Conservation (phyloP, 176 grass and related monocot genomes). For the Triticum urartu region DNA sequence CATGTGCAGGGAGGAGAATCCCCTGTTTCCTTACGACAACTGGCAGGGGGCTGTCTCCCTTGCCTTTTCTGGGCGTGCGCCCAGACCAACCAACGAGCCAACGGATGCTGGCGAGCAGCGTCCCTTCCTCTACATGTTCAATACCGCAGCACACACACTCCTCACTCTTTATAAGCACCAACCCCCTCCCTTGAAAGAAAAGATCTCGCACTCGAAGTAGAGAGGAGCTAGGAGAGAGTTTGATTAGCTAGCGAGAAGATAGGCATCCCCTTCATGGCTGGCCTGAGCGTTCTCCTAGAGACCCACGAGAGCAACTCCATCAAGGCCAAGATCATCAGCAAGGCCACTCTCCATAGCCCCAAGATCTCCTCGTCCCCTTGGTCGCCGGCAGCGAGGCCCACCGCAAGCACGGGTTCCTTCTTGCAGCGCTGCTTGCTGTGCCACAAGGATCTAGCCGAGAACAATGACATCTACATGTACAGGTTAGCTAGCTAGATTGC, state of each 20-base stretch:
- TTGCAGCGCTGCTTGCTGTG: constrained; percentile 63
- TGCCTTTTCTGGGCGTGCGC: too few relatives aligned
- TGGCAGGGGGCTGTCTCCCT: too few relatives aligned
- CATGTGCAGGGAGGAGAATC: too few relatives aligned
- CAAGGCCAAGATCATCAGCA: constrained; percentile 42
- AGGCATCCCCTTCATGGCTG: constrained; percentile 38
- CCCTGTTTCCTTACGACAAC: too few relatives aligned
- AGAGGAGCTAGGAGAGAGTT: background rate
- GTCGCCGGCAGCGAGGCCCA: background rate
- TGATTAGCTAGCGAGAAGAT: background rate
- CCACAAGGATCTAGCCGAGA: constrained; percentile 39
- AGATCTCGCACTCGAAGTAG: background rate
- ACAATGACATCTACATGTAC: constrained; percentile 72
- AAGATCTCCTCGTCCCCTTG: background rate
- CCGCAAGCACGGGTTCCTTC: constrained; percentile 16
- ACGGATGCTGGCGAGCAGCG: too few relatives aligned
- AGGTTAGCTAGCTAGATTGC: constrained; percentile 36
- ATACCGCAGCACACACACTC: too few relatives aligned
- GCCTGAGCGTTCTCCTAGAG: constrained; percentile 57
- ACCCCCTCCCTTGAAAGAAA: background rate
- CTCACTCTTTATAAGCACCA: constrained; percentile 11
- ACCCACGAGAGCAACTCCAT: background rate
- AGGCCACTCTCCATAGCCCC: constrained; percentile 35
- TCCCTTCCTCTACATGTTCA: too few relatives aligned
- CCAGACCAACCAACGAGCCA: too few relatives aligned